Evolutionary conservation across 2,329 filamentous ascomycete species (phyloP).

Genomic region (Fusarium tricinctum): DNA sequence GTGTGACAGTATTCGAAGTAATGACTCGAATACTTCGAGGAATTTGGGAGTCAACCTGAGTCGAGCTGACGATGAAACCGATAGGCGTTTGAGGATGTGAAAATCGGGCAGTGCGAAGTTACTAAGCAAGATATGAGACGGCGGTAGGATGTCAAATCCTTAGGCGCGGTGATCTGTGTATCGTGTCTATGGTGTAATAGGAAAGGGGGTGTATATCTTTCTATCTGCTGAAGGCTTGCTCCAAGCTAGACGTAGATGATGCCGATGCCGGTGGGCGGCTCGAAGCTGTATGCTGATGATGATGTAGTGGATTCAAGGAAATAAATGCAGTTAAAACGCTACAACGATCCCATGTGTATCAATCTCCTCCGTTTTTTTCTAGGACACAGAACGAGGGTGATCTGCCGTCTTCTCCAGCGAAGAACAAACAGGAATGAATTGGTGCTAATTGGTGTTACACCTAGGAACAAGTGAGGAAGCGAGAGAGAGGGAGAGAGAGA

Average conservation of each 20-base stretch:
- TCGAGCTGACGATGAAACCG: constrained; percentile 40
- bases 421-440: constrained; percentile 35
- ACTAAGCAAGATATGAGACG: constrained; percentile 36
- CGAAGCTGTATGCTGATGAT: constrained; percentile 39
- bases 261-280: constrained; percentile 29
- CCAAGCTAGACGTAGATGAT: constrained; percentile 42
- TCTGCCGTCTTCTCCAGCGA: constrained; percentile 42
- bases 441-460: constrained; percentile 19
- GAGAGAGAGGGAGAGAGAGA: constrained; percentile 36
- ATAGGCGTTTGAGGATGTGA: constrained; percentile 33
- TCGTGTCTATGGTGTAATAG: constrained; percentile 25
- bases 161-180: constrained; percentile 30
- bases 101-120: constrained; percentile 12
- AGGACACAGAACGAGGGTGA: constrained; percentile 44
- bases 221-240: constrained; percentile 45
- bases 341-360: constrained; percentile 26
- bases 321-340: constrained; percentile 39
- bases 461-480: constrained; percentile 33
- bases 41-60: constrained; percentile 28
- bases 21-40: constrained; percentile 31
- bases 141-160: constrained; percentile 49
- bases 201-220: constrained; percentile 24
- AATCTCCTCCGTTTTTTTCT: constrained; percentile 15
- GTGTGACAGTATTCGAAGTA: constrained; percentile 19
- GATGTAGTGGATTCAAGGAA: constrained; percentile 41